Evolutionary conservation across 768 basidiomycete genomes (phyloP).

Genomic region (Russula abietina): DNA sequence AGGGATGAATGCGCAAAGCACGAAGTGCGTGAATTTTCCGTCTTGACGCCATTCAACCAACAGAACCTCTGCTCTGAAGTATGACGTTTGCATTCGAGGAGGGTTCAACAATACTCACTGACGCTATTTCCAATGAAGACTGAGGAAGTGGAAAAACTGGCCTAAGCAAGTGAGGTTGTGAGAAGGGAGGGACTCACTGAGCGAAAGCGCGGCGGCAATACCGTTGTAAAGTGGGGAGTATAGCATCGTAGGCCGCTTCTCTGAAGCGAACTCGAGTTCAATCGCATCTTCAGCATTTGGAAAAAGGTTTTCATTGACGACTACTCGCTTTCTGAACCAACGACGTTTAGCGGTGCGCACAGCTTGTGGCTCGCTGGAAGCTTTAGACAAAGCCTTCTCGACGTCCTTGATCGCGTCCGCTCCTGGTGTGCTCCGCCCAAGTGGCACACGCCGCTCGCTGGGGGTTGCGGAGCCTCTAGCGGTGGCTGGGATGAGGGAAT

Average conservation of each 20-base stretch:
- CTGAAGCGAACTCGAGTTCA: conserved; percentile 29
- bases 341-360: conserved; percentile 37
- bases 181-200: conserved; percentile 27
- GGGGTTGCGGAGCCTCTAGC: conserved; percentile 8
- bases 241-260: conserved; percentile 31
- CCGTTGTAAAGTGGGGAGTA: conserved; percentile 37
- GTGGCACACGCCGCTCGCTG: conserved; percentile 14
- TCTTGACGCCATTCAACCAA: conserved; percentile 50
- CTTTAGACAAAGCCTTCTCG: conserved; percentile 11
- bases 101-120: conserved; percentile 30
- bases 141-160: conserved; percentile 28
- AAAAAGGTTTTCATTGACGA: conserved; percentile 27
- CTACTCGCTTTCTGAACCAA: conserved; percentile 53
- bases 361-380: conserved; percentile 8
- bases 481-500: conserved; percentile 27
- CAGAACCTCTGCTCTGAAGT: conserved; percentile 34
- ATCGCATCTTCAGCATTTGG: conserved; percentile 19
- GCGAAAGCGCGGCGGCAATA: conserved; percentile 31
- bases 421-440: conserved; percentile 8
- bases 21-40: conserved; percentile 38
- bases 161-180: conserved; percentile 3
- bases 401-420: background rate
- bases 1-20: conserved; percentile 39
- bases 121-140: conserved; percentile 63
- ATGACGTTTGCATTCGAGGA: background rate